These are phyloP conservation scores for Ceratocystis alfenasii DNA, from an alignment of 2,329 filamentous ascomycete species.

Conservation along the genomic window DNA sequence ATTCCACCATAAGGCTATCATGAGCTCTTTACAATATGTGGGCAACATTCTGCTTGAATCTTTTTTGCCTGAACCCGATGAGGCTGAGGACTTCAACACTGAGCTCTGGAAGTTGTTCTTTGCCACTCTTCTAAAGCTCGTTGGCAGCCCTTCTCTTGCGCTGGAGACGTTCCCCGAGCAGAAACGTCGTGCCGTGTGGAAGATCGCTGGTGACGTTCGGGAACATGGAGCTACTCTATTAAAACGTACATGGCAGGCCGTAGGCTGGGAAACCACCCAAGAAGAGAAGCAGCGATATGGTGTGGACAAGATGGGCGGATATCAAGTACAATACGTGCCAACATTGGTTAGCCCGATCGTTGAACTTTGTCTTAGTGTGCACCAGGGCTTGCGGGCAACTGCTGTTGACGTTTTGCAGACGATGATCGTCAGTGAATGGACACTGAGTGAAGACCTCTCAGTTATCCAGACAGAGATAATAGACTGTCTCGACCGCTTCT, in stretches of 20 bases:
- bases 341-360: constrained; percentile 83
- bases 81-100: constrained; percentile 83
- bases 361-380: constrained; percentile 86
- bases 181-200: constrained; percentile 93
- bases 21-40: constrained; percentile 74
- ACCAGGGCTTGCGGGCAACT: constrained; percentile 77
- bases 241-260: constrained; percentile 79
- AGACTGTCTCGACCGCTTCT: constrained; percentile 77
- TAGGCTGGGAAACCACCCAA: constrained; percentile 81
- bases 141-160: constrained; percentile 77
- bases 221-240: constrained; percentile 82
- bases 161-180: constrained; percentile 95
- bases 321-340: constrained; percentile 96
- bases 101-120: constrained; percentile 93
- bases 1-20: constrained; percentile 80
- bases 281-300: constrained; percentile 72
- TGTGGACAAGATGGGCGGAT: constrained; percentile 77
- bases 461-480: constrained; percentile 95
- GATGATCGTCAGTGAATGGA: constrained; percentile 99
- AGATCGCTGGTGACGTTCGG: constrained; percentile 91
- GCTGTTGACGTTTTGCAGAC: constrained; percentile 89
- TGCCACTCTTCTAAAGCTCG: constrained; percentile 72
- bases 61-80: constrained; percentile 78
- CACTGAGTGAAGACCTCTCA: constrained; percentile 78
- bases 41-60: constrained; percentile 67